Evolutionary conservation across 179 eudicot species (phyloP).

Genomic region (Beta lomatogona): DNA sequence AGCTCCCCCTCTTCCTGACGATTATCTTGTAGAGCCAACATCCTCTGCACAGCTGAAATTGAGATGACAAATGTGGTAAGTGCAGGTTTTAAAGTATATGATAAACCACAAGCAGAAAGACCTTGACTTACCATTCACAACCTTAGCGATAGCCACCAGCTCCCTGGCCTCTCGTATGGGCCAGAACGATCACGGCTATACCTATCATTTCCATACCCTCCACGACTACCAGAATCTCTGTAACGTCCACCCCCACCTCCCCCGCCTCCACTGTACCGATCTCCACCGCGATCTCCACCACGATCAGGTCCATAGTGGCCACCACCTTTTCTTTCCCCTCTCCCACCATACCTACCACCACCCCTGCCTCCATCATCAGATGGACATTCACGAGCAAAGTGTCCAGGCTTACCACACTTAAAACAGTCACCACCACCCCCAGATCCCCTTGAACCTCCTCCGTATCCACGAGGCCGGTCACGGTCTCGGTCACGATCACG

Average conservation of each 20-base stretch:
- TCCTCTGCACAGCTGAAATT: slow-evolving; percentile 23
- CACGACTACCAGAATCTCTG: slow-evolving; percentile 74
- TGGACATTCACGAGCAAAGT: slow-evolving; percentile 97
- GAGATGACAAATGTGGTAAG: background rate
- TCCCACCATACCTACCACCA: slow-evolving; percentile 63
- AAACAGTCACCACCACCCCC: slow-evolving; percentile 79
- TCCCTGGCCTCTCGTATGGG: slow-evolving; percentile 83
- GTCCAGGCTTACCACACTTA: slow-evolving; percentile 96
- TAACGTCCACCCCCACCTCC: slow-evolving; percentile 60
- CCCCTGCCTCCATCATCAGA: slow-evolving; percentile 68
- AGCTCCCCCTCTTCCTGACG: slow-evolving; percentile 7
- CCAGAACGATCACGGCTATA: slow-evolving; percentile 90
- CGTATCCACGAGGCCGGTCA: slow-evolving; percentile 58
- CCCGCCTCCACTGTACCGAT: slow-evolving; percentile 34
- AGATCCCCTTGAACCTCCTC: slow-evolving; percentile 66
- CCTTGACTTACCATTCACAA: slow-evolving; percentile 22
- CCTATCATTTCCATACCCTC: slow-evolving; percentile 67
- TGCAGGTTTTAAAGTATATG: background rate
- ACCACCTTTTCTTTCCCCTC: slow-evolving; percentile 54
- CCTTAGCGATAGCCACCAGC: slow-evolving; percentile 38
- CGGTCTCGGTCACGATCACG: slow-evolving; percentile 56
- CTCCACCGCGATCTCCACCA: slow-evolving; percentile 60
- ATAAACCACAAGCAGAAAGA: slow-evolving; percentile 8
- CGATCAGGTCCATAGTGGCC: slow-evolving; percentile 47
- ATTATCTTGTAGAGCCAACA: slow-evolving; percentile 5